phyloP scores from a whole-genome alignment of 768 basidiomycete genomes.

The Pleurotus djamor region DNA sequence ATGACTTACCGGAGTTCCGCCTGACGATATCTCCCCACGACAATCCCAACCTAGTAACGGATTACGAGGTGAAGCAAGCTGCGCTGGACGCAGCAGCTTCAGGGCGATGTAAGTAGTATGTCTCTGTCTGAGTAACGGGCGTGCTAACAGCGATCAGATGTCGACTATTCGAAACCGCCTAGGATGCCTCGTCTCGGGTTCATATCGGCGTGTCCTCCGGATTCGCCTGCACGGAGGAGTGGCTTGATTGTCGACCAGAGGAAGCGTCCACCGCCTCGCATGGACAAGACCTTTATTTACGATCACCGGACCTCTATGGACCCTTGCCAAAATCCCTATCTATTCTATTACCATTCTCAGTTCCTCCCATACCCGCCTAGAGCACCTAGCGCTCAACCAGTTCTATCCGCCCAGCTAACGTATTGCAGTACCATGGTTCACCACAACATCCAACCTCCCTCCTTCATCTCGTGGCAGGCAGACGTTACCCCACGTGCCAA shows the following conservation, averaged over 20 bases:
- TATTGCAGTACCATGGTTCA: slow-evolving; percentile 40
- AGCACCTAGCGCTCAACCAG: slow-evolving; percentile 26
- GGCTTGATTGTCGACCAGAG: slow-evolving; percentile 20
- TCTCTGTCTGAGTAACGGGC: no score
- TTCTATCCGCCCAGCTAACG: slow-evolving; percentile 41
- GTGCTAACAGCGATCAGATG: slow-evolving; percentile 10
- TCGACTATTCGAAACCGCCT: slow-evolving; percentile 16
- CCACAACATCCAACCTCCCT: slow-evolving; percentile 43
- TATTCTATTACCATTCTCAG: slow-evolving; percentile 39
- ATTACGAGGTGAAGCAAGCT: slow-evolving; percentile 28
- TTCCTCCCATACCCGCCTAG: slow-evolving; percentile 37
- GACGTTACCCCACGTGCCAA: slow-evolving; percentile 30
- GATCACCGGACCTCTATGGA: slow-evolving; percentile 41
- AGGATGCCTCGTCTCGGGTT: slow-evolving; percentile 17
- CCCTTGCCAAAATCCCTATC: slow-evolving; percentile 34
- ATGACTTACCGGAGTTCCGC: slow-evolving; percentile 42
- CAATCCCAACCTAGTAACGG: slow-evolving; percentile 36
- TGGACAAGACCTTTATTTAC: slow-evolving; percentile 37
- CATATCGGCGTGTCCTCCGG: slow-evolving; percentile 26
- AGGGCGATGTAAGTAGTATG: slow-evolving; percentile 29
- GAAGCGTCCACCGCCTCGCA: slow-evolving; percentile 15
- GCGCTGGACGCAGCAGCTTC: slow-evolving; percentile 34
- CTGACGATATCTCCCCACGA: slow-evolving; percentile 53
- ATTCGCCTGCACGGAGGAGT: slow-evolving; percentile 21
- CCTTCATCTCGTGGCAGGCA: slow-evolving; percentile 35